Evolutionary conservation across 306 rosid species (phyloP), one percentile per base, ranked within the genome.

Genomic region (Vigna hirtella): DNA sequence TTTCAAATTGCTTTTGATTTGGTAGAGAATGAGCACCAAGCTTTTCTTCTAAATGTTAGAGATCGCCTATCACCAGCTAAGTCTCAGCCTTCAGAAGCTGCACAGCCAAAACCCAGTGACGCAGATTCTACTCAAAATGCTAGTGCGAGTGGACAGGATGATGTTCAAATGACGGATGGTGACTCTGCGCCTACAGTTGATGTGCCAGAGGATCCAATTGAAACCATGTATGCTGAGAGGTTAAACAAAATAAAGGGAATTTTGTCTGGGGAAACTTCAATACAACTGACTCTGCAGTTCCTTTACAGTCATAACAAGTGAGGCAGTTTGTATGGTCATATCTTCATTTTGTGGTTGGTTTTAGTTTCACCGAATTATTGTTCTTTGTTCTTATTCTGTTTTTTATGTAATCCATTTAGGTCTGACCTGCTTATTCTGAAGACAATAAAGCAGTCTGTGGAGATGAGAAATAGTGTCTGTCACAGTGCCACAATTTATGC

Each of bases 391-490:
- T 88, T 66, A 75, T 58, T 70, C 72, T 70, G n/a, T 5, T 71
- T 83, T 34, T 79, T 24, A 40, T 83, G 42, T 76, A 65, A 74
- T 70, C 81, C 55, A 26, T 65, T 66, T 81, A 95, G 98, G 82
- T 95, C 98, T 1, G 98, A 95, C 84, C 98, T 95, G 74, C 98
- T 95, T 48, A 89, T 95, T 85, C 85, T 95, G 1, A 95, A 95
- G 97, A 91, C 98, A 70, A 90, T 95, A 70, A 95, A 92, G 91
- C 98, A 95, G 88, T 92, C 98, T 14, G 97, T 95, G 38, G 98
- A 95, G 86, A 95, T 95, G 98, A 95, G 98, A 78, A 95, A 95
- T 76, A 95, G 98, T 73, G 97, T 91, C 64, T 95, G 98, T 71
- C 97, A 95, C 56, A 92, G 98, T 85, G 98, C 98, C 58, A 95